Evolutionary conservation across 768 basidiomycete species (phyloP).

Genomic region (Mycena maculata): DNA sequence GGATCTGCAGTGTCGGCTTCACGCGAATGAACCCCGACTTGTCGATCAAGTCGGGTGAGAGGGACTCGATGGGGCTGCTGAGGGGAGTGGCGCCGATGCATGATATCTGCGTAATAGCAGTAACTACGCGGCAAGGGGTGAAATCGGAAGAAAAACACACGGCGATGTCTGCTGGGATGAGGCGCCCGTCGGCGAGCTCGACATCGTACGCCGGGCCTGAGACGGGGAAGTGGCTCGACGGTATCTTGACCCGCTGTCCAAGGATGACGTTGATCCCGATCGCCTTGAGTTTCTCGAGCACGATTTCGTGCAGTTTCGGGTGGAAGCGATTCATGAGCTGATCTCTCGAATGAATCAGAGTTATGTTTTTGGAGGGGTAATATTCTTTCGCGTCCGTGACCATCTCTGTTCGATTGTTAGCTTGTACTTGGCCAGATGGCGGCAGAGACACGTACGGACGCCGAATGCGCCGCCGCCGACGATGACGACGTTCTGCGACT

Average conservation of each 20-base stretch:
- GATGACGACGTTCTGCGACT: slow-evolving; percentile 57
- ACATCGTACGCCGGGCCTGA: slow-evolving; percentile 44
- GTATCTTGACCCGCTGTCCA: slow-evolving; percentile 50
- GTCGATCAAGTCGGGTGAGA: slow-evolving; percentile 36
- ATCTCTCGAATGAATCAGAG: slow-evolving; percentile 59
- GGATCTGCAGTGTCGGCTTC: slow-evolving; percentile 40
- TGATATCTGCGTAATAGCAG: slow-evolving; percentile 34
- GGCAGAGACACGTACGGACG: slow-evolving; percentile 57
- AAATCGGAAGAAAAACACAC: slow-evolving; percentile 44
- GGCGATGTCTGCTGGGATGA: slow-evolving; percentile 54
- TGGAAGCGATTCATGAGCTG: slow-evolving; percentile 60
- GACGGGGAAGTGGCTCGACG: slow-evolving; percentile 42
- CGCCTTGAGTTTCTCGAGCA: slow-evolving; percentile 43
- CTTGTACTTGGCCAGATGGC: too few relatives aligned
- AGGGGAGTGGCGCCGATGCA: slow-evolving; percentile 46
- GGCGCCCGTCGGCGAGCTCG: slow-evolving; percentile 50
- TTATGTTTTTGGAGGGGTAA: slow-evolving; percentile 55
- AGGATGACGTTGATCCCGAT: slow-evolving; percentile 53
- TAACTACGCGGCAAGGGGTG: neutral
- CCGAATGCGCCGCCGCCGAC: slow-evolving; percentile 73
- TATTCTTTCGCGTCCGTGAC: slow-evolving; percentile 58
- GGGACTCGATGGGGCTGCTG: slow-evolving; percentile 35
- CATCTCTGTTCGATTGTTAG: slow-evolving; percentile 49
- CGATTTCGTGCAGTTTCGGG: slow-evolving; percentile 46
- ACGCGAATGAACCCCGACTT: slow-evolving; percentile 33